These are phyloP conservation scores for Tricholoma bakamatsutake DNA, from an alignment of 768 basidiomycete species.

Conservation along the genomic window DNA sequence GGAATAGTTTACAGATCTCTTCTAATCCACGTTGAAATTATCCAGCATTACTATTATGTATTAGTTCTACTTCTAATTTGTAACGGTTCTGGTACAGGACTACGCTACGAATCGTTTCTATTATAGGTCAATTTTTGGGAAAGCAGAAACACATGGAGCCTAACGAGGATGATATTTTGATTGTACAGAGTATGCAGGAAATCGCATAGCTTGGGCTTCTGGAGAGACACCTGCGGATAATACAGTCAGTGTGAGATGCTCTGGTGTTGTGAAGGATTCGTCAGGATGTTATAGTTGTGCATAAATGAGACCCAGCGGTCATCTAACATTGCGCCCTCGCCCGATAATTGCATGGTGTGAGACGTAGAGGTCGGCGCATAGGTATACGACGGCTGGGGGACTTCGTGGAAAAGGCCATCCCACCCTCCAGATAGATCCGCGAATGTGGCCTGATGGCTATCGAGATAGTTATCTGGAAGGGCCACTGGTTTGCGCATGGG, in stretches of 20 bases:
- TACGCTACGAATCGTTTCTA: background rate
- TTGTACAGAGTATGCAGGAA: background rate
- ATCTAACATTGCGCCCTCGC: constrained; percentile 24
- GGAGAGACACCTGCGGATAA: too few relatives aligned
- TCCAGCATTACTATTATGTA: background rate
- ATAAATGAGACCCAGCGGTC: constrained; percentile 37
- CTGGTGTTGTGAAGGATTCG: constrained; percentile 2
- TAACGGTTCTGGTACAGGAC: background rate
- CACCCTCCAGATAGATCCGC: constrained; percentile 29
- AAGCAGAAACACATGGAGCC: background rate
- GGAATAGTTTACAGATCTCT: background rate
- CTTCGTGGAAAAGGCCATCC: constrained; percentile 33
- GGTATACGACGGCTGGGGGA: constrained; percentile 20
- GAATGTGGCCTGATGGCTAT: constrained; percentile 17
- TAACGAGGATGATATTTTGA: background rate
- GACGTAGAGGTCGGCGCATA: background rate
- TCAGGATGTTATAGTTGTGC: constrained; percentile 25
- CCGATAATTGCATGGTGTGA: constrained; percentile 5
- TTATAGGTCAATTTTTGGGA: background rate
- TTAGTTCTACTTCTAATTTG: background rate
- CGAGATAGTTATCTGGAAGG: constrained; percentile 1
- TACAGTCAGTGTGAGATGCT: background rate
- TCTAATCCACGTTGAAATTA: background rate
- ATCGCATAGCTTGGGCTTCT: background rate
- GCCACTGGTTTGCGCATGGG: background rate